phyloP scores from a whole-genome alignment of 371 early-diverging fungal species.

The Sporodiniella umbellata region DNA sequence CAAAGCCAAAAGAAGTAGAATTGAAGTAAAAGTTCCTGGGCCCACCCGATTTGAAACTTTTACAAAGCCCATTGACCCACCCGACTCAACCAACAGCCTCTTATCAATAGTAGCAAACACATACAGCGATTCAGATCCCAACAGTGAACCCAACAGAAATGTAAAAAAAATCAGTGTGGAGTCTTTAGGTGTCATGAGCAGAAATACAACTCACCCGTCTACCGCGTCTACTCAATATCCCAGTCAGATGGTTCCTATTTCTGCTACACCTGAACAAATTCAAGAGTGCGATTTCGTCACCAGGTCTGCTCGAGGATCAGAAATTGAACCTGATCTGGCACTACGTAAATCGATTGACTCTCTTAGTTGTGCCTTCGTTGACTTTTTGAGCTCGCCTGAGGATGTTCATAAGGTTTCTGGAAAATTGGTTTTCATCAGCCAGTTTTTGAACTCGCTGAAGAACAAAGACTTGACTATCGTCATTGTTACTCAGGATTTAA shows the following conservation, averaged over 20 bases:
- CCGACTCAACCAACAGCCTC: neutral
- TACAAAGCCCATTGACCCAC: neutral
- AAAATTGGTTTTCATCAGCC: slow-evolving; percentile 6
- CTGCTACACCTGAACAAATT: slow-evolving; percentile 2
- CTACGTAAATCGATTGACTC: slow-evolving; percentile 1
- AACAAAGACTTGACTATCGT: neutral
- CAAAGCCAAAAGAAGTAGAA: neutral
- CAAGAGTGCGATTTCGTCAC: neutral
- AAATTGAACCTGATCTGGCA: too few species aligned
- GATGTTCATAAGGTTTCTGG: slow-evolving; percentile 7
- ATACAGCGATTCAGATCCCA: too few species aligned
- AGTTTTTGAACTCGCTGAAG: neutral
- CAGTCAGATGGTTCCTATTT: slow-evolving; percentile 7
- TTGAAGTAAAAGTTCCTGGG: neutral
- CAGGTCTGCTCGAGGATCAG: neutral
- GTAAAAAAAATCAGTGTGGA: neutral
- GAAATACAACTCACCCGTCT: too few species aligned
- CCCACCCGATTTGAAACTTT: neutral
- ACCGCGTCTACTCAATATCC: too few species aligned
- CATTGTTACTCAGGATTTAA: neutral
- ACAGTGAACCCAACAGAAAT: neutral
- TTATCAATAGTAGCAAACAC: too few species aligned
- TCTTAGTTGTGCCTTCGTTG: slow-evolving; percentile 1
- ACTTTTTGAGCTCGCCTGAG: neutral
- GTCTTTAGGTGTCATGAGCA: neutral